Base-by-base conservation (phyloP, 2,329 filamentous ascomycete species). In the Sordariomycetes sp. region DNA sequence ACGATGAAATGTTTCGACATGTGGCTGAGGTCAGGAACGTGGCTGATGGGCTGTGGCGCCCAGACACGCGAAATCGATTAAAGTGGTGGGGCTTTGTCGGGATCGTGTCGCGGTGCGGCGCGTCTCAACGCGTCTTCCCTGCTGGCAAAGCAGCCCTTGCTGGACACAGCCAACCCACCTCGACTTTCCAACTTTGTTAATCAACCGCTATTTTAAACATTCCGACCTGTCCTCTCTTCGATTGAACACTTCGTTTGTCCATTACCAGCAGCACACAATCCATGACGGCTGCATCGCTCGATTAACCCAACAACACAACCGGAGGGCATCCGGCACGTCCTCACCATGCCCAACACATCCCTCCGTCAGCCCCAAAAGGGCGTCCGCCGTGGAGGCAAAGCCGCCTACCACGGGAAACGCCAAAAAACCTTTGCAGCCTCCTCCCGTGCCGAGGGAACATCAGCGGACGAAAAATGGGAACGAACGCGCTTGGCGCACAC, bases 401-500 rank as follows among this genome's bases (percentile, higher is more conserved):
- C 67, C 34, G 74, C 77, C 40, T 82, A 79, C 57, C 82, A 86
- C 70, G 82, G 83, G 49, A 65, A 63, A 40, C 70, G 72, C 42
- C 66, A 78, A 18, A 85, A 84, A 51, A 93, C 86, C 5, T 84
- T 96, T 45, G 79, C 90, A 37, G 78, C 85, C 21, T 80, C 82
- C 7, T 76, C 82, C 28, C 76, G 82, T 36, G 79, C 77, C 35
- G 93, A 98, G 66, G 81, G 75, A 34, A 96, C 87, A 1, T 93
- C 88, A 7, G 79, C 86, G 49, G 86, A 94, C 68, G 92, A 98
- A 60, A 93, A 86, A 58, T 78, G 86, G 61, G 88, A 98, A 61
- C 80, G 86, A 24, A 82, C 79, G 30, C 78, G 79, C 36, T 74
- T 94, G 33, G 86, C 86, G 21, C 78, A 94, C 61, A 75, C 71